Percentiles rank a stretch among this genome's conserved stretches.
These are phyloP conservation scores for Kentomonas sorsogonicus DNA, from an alignment of 208 protist species.

Conservation along the genomic window DNA sequence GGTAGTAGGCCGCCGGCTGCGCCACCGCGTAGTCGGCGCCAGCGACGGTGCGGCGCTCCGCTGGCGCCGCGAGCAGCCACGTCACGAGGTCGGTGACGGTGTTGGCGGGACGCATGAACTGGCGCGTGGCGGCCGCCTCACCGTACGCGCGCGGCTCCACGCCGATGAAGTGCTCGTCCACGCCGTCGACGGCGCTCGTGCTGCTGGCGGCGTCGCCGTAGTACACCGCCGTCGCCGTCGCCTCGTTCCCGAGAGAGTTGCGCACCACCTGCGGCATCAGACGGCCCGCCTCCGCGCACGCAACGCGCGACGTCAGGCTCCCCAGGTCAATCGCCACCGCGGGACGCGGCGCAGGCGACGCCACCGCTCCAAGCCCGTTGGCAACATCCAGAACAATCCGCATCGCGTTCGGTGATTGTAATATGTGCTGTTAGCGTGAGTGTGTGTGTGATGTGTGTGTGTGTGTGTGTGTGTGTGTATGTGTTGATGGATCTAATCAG, in stretches of 20 bases:
- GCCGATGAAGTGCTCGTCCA: too few species aligned
- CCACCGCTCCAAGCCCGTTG: too few species aligned
- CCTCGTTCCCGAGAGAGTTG: conserved; percentile 68
- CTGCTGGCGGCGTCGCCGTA: conserved; percentile 35
- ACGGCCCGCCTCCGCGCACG: conserved; percentile 35
- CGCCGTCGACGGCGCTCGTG: too few species aligned
- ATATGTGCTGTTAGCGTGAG: too few species aligned
- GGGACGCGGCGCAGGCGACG: too few species aligned
- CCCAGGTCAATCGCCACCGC: conserved; percentile 63
- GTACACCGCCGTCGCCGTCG: conserved; percentile 47
- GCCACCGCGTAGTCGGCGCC: conserved; percentile 24
- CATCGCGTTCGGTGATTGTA: too few species aligned
- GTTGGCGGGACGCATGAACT: conserved; percentile 49
- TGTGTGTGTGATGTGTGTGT: too few species aligned
- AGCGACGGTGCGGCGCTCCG: conserved; percentile 6
- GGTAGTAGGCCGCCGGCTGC: conserved; percentile 50
- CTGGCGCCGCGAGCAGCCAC: conserved; percentile 29
- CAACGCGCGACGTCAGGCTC: conserved; percentile 43
- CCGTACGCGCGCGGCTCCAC: conserved; percentile 56
- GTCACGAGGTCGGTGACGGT: conserved; percentile 48
- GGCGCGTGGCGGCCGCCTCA: conserved; percentile 48
- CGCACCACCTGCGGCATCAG: conserved; percentile 63
- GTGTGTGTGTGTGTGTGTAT: too few species aligned
- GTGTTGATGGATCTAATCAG: too few species aligned
- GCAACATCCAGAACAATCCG: too few species aligned